These are phyloP conservation scores for Eremothecium cymbalariae DNA, from an alignment of 1,139 yeast species.

Conservation along the genomic window DNA sequence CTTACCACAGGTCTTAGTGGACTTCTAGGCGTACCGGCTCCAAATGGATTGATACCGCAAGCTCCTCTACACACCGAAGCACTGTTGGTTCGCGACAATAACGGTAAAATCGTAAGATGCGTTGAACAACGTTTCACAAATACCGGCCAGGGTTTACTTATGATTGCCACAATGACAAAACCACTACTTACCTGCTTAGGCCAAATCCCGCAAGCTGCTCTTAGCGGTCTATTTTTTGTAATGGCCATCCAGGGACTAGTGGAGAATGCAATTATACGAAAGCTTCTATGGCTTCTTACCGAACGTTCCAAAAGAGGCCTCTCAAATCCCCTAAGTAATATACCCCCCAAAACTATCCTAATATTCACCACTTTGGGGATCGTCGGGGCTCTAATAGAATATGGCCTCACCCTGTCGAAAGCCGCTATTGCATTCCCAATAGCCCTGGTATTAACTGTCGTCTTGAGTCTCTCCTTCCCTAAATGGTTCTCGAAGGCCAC, in stretches of 20 bases:
- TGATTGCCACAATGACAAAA: slow-evolving; percentile 80
- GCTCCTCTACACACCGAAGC: slow-evolving; percentile 90
- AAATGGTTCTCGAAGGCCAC: slow-evolving; percentile 54
- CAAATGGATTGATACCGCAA: slow-evolving; percentile 93
- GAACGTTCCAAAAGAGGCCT: slow-evolving; percentile 39
- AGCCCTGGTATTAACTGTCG: slow-evolving; percentile 62
- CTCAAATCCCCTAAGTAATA: slow-evolving; percentile 29
- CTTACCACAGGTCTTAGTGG: slow-evolving; percentile 83
- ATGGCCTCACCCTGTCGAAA: slow-evolving; percentile 74
- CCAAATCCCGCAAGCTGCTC: slow-evolving; percentile 85
- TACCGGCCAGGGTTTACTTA: slow-evolving; percentile 72
- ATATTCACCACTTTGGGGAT: slow-evolving; percentile 53
- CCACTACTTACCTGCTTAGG: slow-evolving; percentile 78
- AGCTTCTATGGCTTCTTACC: slow-evolving; percentile 56
- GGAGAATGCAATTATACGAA: slow-evolving; percentile 54
- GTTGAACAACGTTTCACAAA: slow-evolving; percentile 89
- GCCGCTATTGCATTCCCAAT: slow-evolving; percentile 97
- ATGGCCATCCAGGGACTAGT: slow-evolving; percentile 83
- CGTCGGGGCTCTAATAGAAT: slow-evolving; percentile 68
- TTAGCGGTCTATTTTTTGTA: slow-evolving; percentile 85
- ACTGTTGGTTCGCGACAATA: slow-evolving; percentile 50
- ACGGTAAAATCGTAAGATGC: slow-evolving; percentile 44
- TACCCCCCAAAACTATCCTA: slow-evolving; percentile 44
- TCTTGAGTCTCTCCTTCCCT: slow-evolving; percentile 52
- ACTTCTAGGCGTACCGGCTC: slow-evolving; percentile 83